Evolutionary conservation across 23 red algal species (phyloP).

Genomic region (Agarophyton chilense): DNA sequence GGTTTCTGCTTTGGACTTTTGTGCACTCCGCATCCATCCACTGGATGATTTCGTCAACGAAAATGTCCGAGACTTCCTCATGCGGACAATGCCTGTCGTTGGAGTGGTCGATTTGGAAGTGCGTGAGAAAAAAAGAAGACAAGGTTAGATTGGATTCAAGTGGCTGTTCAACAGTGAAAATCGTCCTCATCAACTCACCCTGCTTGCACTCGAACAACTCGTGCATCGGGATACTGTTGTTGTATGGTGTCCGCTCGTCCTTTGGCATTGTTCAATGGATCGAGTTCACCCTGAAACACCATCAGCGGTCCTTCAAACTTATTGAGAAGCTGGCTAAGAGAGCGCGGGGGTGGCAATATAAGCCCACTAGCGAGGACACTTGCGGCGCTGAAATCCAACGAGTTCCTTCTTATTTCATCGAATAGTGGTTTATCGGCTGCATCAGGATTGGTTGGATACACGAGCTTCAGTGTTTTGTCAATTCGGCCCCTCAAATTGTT

Average conservation of each 20-base stretch:
- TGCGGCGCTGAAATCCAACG: slow-evolving; percentile 73
- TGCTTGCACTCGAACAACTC: slow-evolving; percentile 60
- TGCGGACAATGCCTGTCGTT: slow-evolving; percentile 64
- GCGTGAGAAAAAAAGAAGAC: neutral
- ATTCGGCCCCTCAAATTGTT: slow-evolving; percentile 62
- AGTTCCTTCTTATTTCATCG: slow-evolving; percentile 57
- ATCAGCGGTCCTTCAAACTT: slow-evolving; percentile 73
- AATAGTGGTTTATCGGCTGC: slow-evolving; percentile 52
- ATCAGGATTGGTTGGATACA: slow-evolving; percentile 74
- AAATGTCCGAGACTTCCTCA: slow-evolving; percentile 38
- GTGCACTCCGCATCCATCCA: slow-evolving; percentile 47
- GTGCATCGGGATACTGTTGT: slow-evolving; percentile 22
- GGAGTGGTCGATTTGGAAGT: too few relatives aligned
- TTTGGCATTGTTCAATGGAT: slow-evolving; percentile 73
- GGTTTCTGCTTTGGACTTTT: neutral
- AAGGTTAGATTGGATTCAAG: neutral
- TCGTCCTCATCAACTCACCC: slow-evolving; percentile 52
- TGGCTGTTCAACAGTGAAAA: neutral
- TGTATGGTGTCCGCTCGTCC: slow-evolving; percentile 52
- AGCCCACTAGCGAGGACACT: slow-evolving; percentile 78
- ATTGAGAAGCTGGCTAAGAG: slow-evolving; percentile 56
- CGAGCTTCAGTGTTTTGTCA: slow-evolving; percentile 57
- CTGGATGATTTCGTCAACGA: slow-evolving; percentile 21
- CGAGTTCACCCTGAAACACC: slow-evolving; percentile 73
- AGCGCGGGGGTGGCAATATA: slow-evolving; percentile 53